phyloP scores from a whole-genome alignment of 1,284 basidiomycete genomes.

The Testicularia cyperi region DNA sequence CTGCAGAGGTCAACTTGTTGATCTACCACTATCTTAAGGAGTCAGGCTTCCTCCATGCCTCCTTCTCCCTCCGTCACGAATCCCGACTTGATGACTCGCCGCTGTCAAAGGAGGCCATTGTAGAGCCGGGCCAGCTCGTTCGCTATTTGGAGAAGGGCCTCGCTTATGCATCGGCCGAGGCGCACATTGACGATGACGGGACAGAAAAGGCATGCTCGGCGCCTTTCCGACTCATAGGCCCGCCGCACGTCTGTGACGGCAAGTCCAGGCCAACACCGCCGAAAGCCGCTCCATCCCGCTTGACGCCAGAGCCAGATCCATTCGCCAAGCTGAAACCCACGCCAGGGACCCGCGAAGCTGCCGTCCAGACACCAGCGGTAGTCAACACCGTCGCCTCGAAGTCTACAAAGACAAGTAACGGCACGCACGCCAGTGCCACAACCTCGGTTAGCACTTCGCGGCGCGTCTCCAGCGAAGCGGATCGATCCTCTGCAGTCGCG shows the following conservation, averaged over 20 bases:
- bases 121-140: slow-evolving; percentile 55
- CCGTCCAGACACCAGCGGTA: slow-evolving; percentile 22
- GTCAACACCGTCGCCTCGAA: neutral
- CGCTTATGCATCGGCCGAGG: slow-evolving; percentile 55
- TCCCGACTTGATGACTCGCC: slow-evolving; percentile 55
- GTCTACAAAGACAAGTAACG: slow-evolving; percentile 15
- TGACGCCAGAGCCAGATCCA: slow-evolving; percentile 40
- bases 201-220: slow-evolving; percentile 52
- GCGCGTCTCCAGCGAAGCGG: slow-evolving; percentile 5
- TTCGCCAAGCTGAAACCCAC: slow-evolving; percentile 16
- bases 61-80: slow-evolving; percentile 56
- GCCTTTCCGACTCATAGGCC: slow-evolving; percentile 44
- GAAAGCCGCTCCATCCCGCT: slow-evolving; percentile 18
- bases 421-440: slow-evolving; percentile 12
- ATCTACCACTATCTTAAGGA: slow-evolving; percentile 60
- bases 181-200: slow-evolving; percentile 47
- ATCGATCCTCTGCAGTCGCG: slow-evolving; percentile 28
- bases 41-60: slow-evolving; percentile 53
- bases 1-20: slow-evolving; percentile 57
- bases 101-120: slow-evolving; percentile 49
- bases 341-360: slow-evolving; percentile 23
- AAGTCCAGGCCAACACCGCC: slow-evolving; percentile 30
- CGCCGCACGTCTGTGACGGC: slow-evolving; percentile 54
- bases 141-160: slow-evolving; percentile 55
- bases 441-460: slow-evolving; percentile 2